phyloP scores from a whole-genome alignment of 371 early-diverging fungal genomes.

The Mucor velutinosus region DNA sequence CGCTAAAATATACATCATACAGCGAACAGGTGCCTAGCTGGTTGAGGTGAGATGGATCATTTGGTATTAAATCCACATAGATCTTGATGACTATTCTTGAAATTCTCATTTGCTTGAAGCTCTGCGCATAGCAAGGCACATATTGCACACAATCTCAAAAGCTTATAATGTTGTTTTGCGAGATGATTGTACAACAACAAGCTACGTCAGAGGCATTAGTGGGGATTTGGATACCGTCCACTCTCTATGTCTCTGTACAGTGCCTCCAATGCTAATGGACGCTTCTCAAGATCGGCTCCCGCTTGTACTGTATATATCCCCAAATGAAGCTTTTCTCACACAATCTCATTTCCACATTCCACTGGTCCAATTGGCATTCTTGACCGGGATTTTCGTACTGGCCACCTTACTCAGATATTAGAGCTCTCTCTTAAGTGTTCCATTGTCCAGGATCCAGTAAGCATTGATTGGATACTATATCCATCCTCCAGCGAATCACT shows the following conservation, averaged over 20 bases:
- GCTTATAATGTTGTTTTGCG: background rate
- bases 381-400: too few relatives aligned
- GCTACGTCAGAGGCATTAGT: constrained; percentile 4
- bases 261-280: too few relatives aligned
- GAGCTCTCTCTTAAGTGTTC: too few relatives aligned
- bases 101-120: background rate
- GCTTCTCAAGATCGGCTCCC: too few relatives aligned
- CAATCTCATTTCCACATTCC: too few relatives aligned
- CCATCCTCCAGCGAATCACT: background rate
- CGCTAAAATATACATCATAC: background rate
- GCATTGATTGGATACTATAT: too few relatives aligned
- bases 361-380: too few relatives aligned
- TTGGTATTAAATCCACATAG: background rate
- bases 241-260: background rate
- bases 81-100: background rate
- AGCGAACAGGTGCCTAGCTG: background rate
- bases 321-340: too few relatives aligned
- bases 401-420: too few relatives aligned
- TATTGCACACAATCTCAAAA: background rate
- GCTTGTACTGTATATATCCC: too few relatives aligned
- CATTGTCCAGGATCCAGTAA: too few relatives aligned
- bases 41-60: background rate
- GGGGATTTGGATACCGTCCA: background rate
- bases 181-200: background rate
- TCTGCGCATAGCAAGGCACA: background rate